Evolutionary conservation across 2,329 filamentous ascomycete genomes (phyloP), one percentile per base, ranked within the genome.

Genomic region (Cladophialophora bantiana): DNA sequence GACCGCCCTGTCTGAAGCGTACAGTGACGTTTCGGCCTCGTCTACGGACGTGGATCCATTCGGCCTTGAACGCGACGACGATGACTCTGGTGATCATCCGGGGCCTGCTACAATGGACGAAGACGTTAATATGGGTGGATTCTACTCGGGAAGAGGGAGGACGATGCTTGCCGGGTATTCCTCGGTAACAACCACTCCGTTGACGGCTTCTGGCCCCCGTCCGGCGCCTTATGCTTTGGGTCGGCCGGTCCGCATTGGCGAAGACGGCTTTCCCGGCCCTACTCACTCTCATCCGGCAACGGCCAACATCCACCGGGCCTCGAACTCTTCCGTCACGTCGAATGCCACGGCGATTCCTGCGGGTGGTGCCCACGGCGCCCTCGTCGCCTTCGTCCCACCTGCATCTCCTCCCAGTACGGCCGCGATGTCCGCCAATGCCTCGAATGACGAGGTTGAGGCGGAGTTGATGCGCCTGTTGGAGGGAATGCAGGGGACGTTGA

Each of bases 401-500:
- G 72, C 79, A 18, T 67, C 74, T 20, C 78, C 80, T 20, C 81
- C 81, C 0, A 78, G 75, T 55, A 71, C 76, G 4, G 76, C 78
- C 59, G 78, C 76, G 36, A 68, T 83, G 66, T 76, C 74, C 62
- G 77, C 77, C 32, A 77, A 75, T 5, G 78, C 77, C 3, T 75
- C 77, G 32, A 78, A 80, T 52, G 70, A 74, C 2, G 72, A 75
- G 7, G 73, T 82, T 13, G 73, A 75, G 5, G 74, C 72, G 3
- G 81, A 83, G 68, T 69, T 83, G 62, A 77, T 80, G 67, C 73
- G 80, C 31, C 67, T 83, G 57, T 71, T 83, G 7, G 77, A 74
- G 36, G 77, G 78, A 56, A 78, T 82, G 64, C 68, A 79, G 45
- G 75, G 75, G 64, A 78, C 78, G 7, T 71, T 82, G 20, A 74